phyloP scores from a whole-genome alignment of 768 basidiomycete genomes.

The Dendrothele bispora region DNA sequence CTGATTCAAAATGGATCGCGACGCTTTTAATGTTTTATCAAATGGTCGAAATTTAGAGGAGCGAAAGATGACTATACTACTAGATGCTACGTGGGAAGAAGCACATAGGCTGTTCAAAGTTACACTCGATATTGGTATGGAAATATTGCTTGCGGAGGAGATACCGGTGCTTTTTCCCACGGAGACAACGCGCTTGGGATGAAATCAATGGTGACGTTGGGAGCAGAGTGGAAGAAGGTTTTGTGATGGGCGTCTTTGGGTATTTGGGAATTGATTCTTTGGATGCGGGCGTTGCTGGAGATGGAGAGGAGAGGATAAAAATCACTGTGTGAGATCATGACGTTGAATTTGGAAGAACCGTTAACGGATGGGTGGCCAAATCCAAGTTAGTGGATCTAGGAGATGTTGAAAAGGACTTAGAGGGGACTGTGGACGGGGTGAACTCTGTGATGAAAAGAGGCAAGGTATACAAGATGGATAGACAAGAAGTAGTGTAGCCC shows the following conservation, averaged over 20 bases:
- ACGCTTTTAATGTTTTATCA: constrained; percentile 55
- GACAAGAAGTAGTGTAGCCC: constrained; percentile 21
- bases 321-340: constrained; percentile 44
- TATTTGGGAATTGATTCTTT: constrained; percentile 56
- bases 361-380: constrained; percentile 56
- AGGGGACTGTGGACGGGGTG: constrained; percentile 46
- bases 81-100: constrained; percentile 37
- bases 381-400: constrained; percentile 39
- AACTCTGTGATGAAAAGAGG: constrained; percentile 63
- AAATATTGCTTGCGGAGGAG: constrained; percentile 62
- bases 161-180: constrained; percentile 65
- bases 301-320: constrained; percentile 18
- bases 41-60: constrained; percentile 10
- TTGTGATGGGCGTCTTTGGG: constrained; percentile 58
- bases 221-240: constrained; percentile 51
- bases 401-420: constrained; percentile 40
- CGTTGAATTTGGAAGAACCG: constrained; percentile 54
- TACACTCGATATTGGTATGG: constrained; percentile 41
- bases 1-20: constrained; percentile 50
- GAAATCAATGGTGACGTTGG: constrained; percentile 56
- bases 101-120: constrained; percentile 40
- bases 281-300: too few relatives aligned
- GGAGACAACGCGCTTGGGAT: constrained; percentile 62
- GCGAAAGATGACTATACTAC: constrained; percentile 10
- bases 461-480: constrained; percentile 41